phyloP scores from a whole-genome alignment of 2,329 filamentous ascomycete species.

The Penicillium corylophilum region DNA sequence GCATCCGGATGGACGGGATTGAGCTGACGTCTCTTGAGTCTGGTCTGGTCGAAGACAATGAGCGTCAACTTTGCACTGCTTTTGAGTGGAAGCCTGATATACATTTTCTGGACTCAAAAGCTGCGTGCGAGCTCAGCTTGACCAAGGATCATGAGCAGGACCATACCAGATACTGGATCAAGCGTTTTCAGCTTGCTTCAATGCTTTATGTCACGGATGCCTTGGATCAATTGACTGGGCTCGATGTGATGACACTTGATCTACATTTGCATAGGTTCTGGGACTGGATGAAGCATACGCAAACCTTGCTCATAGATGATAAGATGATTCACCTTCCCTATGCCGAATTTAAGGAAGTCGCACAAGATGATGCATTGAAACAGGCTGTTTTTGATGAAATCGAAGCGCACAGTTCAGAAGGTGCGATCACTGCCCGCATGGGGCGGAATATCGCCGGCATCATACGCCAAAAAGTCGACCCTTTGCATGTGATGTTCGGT shows the following conservation, averaged over 20 bases:
- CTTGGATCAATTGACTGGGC: conserved; percentile 16
- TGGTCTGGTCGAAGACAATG: conserved; percentile 6
- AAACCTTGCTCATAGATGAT: conserved; percentile 17
- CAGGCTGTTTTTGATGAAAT: conserved; percentile 23
- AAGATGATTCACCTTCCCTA: conserved; percentile 26
- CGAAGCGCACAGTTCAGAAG: conserved; percentile 26
- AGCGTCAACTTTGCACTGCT: conserved; percentile 24
- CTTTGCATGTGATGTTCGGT: conserved; percentile 36
- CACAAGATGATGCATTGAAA: conserved; percentile 21
- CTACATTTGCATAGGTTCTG: conserved; percentile 29
- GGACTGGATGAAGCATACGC: conserved; percentile 29
- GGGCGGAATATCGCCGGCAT: conserved; percentile 31
- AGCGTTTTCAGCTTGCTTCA: conserved; percentile 29
- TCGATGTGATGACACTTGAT: conserved; percentile 19
- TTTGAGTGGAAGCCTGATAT: conserved; percentile 30
- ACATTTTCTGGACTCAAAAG: conserved; percentile 18
- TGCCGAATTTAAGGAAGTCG: conserved; percentile 20
- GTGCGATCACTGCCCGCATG: conserved; percentile 31
- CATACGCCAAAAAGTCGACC: conserved; percentile 29
- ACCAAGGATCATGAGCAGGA: conserved; percentile 4
- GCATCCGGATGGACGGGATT: conserved; percentile 27
- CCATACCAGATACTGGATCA: conserved; percentile 18
- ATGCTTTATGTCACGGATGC: conserved; percentile 32
- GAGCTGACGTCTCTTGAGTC: conserved; percentile 30
- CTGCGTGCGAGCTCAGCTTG: conserved; percentile 13